phyloP scores from a whole-genome alignment of 768 basidiomycete species.

The Termitomyces sp. region DNA sequence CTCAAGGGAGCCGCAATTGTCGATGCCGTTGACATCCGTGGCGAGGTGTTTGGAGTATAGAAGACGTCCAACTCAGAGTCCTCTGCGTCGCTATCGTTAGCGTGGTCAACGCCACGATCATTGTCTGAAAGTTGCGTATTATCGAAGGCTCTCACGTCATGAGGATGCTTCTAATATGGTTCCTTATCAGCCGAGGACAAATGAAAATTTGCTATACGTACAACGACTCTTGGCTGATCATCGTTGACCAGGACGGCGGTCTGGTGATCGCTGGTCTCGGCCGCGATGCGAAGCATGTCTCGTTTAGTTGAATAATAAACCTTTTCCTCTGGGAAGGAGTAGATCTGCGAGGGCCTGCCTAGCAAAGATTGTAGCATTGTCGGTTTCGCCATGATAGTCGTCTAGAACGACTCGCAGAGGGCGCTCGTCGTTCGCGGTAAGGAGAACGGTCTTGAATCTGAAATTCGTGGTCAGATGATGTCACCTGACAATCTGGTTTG shows the following conservation, averaged over 20 bases:
- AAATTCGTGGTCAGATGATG: no score
- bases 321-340: slow-evolving; percentile 40
- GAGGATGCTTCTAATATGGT: slow-evolving; percentile 6
- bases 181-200: slow-evolving; percentile 2
- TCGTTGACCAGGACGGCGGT: slow-evolving; percentile 6
- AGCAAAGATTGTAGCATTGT: slow-evolving; percentile 60
- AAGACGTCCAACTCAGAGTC: slow-evolving; percentile 48
- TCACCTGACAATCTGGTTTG: no score
- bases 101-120: slow-evolving; percentile 5
- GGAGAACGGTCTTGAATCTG: no score
- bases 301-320: slow-evolving; percentile 50
- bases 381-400: slow-evolving; percentile 44
- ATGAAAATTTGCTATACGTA: slow-evolving; percentile 4
- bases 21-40: slow-evolving; percentile 44
- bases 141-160: slow-evolving; percentile 15
- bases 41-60: slow-evolving; percentile 60
- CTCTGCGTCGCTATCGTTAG: slow-evolving; percentile 19
- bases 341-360: slow-evolving; percentile 61
- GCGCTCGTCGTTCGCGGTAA: background rate
- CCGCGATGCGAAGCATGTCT: slow-evolving; percentile 49
- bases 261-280: slow-evolving; percentile 22
- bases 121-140: slow-evolving; percentile 1
- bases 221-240: slow-evolving; percentile 2
- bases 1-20: slow-evolving; percentile 21
- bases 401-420: background rate